Evolutionary conservation across 2,329 filamentous ascomycete genomes (phyloP).

Genomic region (Pseudogymnoascus destructans): DNA sequence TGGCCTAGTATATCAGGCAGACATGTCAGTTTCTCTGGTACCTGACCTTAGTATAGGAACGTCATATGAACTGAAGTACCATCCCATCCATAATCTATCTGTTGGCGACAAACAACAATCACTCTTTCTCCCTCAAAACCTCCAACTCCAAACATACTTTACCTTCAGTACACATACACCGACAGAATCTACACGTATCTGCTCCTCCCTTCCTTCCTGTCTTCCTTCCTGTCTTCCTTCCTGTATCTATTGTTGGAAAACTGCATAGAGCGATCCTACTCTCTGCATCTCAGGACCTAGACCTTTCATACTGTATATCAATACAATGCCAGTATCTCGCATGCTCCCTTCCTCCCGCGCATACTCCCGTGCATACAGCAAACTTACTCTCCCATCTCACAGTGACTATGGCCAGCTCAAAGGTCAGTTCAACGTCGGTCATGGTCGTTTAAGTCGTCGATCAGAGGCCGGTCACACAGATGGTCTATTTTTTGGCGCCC

Average conservation of each 20-base stretch:
- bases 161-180: not conserved
- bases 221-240: not conserved
- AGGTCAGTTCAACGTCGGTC: not conserved
- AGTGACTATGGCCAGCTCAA: not conserved
- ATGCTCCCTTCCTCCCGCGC: constrained; percentile 5
- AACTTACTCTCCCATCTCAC: not conserved
- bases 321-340: constrained; percentile 3
- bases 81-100: not conserved
- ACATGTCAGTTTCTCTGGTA: not conserved
- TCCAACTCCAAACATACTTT: not conserved
- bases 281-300: not conserved
- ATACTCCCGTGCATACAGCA: constrained; percentile 2
- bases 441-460: not conserved
- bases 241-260: not conserved
- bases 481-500: constrained; percentile 5
- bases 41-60: not conserved
- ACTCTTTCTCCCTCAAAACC: not conserved
- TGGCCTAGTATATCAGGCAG: not conserved
- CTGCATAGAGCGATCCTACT: not conserved
- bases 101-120: not conserved
- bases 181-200: not conserved
- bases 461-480: not conserved
- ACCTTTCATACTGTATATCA: not conserved
- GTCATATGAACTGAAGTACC: not conserved
- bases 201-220: not conserved